Percentiles rank a stretch among this genome's conserved stretches.
phyloP scores from a whole-genome alignment of 192 early-diverging fungal species.

The Coemansia sp. region DNA sequence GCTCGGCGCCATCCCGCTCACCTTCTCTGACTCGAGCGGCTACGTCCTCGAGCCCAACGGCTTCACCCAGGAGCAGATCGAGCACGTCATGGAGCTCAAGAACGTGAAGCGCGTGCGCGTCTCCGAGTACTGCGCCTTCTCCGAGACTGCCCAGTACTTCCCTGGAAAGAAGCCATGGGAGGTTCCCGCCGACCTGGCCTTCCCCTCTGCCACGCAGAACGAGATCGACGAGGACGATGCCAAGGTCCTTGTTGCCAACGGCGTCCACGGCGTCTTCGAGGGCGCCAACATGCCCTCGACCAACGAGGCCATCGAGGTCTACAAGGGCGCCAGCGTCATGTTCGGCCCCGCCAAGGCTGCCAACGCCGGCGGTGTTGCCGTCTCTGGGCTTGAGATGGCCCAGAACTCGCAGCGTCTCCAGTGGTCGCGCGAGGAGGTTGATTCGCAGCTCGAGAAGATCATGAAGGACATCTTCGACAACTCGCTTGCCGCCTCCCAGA shows the following conservation, averaged over 20 bases:
- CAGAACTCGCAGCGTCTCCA: conserved; percentile 61
- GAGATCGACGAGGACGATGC: conserved; percentile 60
- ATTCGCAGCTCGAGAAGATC: conserved; percentile 55
- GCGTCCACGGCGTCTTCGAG: conserved; percentile 56
- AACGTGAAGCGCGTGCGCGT: conserved; percentile 56
- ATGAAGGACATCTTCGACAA: conserved; percentile 61
- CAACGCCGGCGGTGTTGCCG: conserved; percentile 60
- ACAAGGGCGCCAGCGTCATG: conserved; percentile 52
- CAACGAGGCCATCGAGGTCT: conserved; percentile 59
- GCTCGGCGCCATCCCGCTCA: conserved; percentile 56
- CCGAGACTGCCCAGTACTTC: conserved; percentile 54
- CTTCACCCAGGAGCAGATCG: conserved; percentile 56
- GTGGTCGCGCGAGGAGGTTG: conserved; percentile 59
- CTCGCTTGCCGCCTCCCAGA: conserved; percentile 52
- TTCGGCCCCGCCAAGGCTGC: conserved; percentile 60
- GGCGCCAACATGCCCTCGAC: conserved; percentile 62
- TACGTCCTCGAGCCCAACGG: conserved; percentile 54
- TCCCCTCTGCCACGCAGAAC: conserved; percentile 61
- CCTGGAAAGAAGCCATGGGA: conserved; percentile 59
- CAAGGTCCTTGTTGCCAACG: conserved; percentile 55
- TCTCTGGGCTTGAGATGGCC: conserved; percentile 62
- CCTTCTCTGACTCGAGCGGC: conserved; percentile 60
- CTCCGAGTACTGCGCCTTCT: conserved; percentile 55
- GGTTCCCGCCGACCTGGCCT: conserved; percentile 55
- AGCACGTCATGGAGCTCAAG: conserved; percentile 59